Evolutionary conservation across 352 stramenopile genomes (phyloP), one percentile per base, ranked within the genome.

Genomic region (Phytophthora boehmeriae): DNA sequence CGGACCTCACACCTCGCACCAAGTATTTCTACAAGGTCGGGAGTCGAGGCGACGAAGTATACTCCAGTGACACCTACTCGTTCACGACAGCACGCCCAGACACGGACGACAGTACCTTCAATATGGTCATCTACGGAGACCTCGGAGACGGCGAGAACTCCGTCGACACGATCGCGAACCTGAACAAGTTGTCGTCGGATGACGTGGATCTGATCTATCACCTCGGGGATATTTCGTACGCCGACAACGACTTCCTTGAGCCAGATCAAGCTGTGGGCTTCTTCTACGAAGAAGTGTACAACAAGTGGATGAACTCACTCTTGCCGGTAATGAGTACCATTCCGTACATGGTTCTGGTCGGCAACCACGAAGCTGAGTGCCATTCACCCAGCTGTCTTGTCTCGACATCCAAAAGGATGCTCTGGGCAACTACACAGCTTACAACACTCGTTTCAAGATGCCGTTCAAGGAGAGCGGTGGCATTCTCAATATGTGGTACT

Each of bases 181-280:
- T 30, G 6, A 30, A 30, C 25, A 6, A 30, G 25, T 30, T 30
- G 25, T 30, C 25, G 6, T 30, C 25, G 25, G 6, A 30, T 30
- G 6, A 30, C 25, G 25, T 30, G 25, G 25, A 30, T 30, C 74
- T 89, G 30, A 62, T 89, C 17, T 85, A 75, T 61, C 80, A 92
- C 62, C 38, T 89, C n/a, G 83, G 80, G 16, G 83, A 90, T 62
- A 76, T 89, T 23, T 77, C 63, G 57, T 88, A 68, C 20, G 52
- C 57, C 1, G 60, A 64, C 27, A 43, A 63, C 19, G 43, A 60
- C 44, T 61, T 61, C 48, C 55, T 54, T 49, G 68, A 36, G 56
- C 39, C 30, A 11, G 52, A 28, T 9, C 50, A 79, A 23, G 34
- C 39, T 14, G 46, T 78, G 3, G 68, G 76, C 1, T 94, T 94